Base-by-base conservation (phyloP, 225 moss, liverwort and hornwort species). In the Thuidium tamariscinum region DNA sequence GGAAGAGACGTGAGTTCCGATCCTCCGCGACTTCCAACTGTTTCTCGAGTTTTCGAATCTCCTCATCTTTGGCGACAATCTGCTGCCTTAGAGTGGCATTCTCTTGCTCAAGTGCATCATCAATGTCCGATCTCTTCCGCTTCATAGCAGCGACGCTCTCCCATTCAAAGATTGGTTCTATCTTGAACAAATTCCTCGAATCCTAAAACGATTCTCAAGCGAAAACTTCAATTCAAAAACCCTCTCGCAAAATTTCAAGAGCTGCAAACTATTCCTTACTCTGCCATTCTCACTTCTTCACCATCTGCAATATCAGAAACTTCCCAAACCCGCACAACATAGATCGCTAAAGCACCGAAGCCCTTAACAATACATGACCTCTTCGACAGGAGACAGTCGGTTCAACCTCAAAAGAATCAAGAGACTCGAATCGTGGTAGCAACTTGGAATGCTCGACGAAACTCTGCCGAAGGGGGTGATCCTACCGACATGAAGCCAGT, bases 1-100 rank as follows among this genome's bases (percentile, higher is more conserved):
- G 34, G 15, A 83, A 89, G 30, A 70, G 26, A 16, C 84, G 57
- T 26, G 68, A 69, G 51, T 89, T 88, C 36, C 72, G 83, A 52
- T 78, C 68, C 86, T 92, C 92, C 22, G 88, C 80, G n/a, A 79
- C 41, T 15, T 66, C 68, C 48, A 91, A 80, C 44, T 88, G 83
- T 14, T 81, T 66, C 75, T 77, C 72, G 26, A 91, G 86, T 54
- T 57, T 81, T 19, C 42, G 75, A 52, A 89, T 74, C 88, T 73
- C 57, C 52, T 66, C 80, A 27, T 81, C 79, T 82, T 81, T 89
- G 13, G 70, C 66, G 20, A 70, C 79, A n/a, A 88, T 61, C 46
- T 84, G 59, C 41, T 29, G 59, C 72, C 36, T 63, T 6, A 84
- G 51, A 63, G 34, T 51, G 17, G 49, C 73, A 11, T 57, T 91